These are phyloP conservation scores for Salix purpurea DNA, from an alignment of 345 rosid species.

Conservation along the genomic window DNA sequence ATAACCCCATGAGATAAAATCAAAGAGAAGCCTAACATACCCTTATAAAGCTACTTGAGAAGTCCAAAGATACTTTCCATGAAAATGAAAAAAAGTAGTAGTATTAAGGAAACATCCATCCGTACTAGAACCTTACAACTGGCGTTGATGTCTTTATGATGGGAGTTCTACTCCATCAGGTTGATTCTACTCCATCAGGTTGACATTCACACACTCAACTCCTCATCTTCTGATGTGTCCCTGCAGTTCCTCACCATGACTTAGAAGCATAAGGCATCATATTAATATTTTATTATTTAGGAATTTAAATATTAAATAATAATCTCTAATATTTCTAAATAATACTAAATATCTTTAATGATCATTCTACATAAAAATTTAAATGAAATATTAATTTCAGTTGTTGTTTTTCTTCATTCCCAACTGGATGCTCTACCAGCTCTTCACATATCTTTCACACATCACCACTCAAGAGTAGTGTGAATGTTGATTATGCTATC, in stretches of 20 bases:
- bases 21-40: neutral
- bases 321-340: neutral
- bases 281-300: neutral
- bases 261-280: neutral
- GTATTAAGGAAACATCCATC: neutral
- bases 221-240: neutral
- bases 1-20: neutral
- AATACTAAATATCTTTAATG: neutral
- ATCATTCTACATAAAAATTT: neutral
- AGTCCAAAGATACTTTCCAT: neutral
- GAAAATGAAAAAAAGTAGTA: neutral
- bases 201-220: neutral
- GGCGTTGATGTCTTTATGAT: neutral
- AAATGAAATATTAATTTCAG: neutral
- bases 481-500: neutral
- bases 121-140: neutral
- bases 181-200: neutral
- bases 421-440: neutral
- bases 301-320: neutral
- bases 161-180: neutral
- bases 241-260: neutral
- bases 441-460: neutral
- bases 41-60: neutral
- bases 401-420: neutral
- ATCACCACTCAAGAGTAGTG: neutral